Percentiles rank a stretch among this genome's conserved stretches.
Evolutionary conservation across 1,139 yeast genomes (phyloP).

Genomic region (Yamadazyma blattariae): DNA sequence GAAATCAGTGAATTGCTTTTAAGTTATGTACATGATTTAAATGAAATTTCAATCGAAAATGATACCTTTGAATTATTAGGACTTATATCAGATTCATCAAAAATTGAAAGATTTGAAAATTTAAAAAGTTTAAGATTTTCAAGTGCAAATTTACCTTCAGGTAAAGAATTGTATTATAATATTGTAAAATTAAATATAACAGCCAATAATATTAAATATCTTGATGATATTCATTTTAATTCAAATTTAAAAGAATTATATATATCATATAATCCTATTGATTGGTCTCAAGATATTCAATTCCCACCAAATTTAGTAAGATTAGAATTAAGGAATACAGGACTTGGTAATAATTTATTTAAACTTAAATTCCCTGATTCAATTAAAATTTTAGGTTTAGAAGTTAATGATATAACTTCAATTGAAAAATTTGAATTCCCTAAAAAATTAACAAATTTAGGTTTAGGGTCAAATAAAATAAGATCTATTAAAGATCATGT

Average conservation of each 20-base stretch:
- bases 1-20: not conserved
- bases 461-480: conserved; percentile 22
- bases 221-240: conserved; percentile 6
- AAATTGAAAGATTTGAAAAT: not conserved
- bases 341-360: conserved; percentile 14
- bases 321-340: conserved; percentile 20
- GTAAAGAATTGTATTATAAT: not conserved
- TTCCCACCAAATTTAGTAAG: conserved; percentile 15
- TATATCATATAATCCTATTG: conserved; percentile 24
- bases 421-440: conserved; percentile 22
- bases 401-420: conserved; percentile 20
- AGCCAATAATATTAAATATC: conserved; percentile 13
- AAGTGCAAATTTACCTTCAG: not conserved
- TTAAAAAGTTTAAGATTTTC: conserved; percentile 2
- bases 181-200: conserved; percentile 14
- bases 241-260: conserved; percentile 12
- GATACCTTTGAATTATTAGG: not conserved
- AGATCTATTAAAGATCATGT: conserved; percentile 11
- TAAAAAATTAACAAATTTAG: conserved; percentile 15
- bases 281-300: conserved; percentile 16
- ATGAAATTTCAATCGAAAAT: conserved; percentile 3
- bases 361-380: conserved; percentile 18
- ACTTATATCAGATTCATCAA: not conserved
- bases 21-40: conserved; percentile 1
- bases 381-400: conserved; percentile 18